These are phyloP conservation scores for Fusarium aywerte DNA, from an alignment of 2,329 filamentous ascomycete genomes.

Conservation along the genomic window DNA sequence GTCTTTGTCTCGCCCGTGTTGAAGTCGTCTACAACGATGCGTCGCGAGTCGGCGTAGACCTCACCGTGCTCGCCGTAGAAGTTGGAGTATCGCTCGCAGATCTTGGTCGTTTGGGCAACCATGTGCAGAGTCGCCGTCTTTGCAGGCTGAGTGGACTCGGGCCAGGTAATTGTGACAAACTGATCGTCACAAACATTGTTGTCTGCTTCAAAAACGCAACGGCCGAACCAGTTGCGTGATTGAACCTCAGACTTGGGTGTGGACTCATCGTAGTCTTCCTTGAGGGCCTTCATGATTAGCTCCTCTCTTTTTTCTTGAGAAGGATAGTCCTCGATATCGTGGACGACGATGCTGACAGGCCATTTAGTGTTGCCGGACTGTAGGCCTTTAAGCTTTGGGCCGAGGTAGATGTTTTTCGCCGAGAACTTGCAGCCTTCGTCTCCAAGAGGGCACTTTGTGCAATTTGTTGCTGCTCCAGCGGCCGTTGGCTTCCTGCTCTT, in stretches of 20 bases:
- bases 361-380: conserved; percentile 75
- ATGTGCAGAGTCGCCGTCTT: conserved; percentile 95
- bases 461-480: conserved; percentile 86
- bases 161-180: conserved; percentile 87
- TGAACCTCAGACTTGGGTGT: conserved; percentile 61
- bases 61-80: conserved; percentile 91
- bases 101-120: conserved; percentile 87
- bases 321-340: conserved; percentile 86
- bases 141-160: conserved; percentile 72
- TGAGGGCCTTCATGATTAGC: conserved; percentile 57
- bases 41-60: conserved; percentile 82
- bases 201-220: conserved; percentile 94
- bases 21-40: conserved; percentile 77
- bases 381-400: conserved; percentile 69
- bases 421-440: conserved; percentile 85
- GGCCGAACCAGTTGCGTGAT: conserved; percentile 80
- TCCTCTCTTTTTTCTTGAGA: conserved; percentile 53
- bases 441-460: conserved; percentile 74
- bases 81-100: conserved; percentile 85
- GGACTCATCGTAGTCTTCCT: conserved; percentile 64
- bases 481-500: conserved; percentile 77
- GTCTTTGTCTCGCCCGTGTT: conserved; percentile 50
- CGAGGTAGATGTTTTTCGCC: conserved; percentile 83
- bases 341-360: conserved; percentile 90
- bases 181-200: conserved; percentile 97